Percentiles rank a stretch among this genome's conserved stretches.
Conservation (phyloP, 1,284 basidiomycete genomes). For the Ustilago xerochloae region DNA sequence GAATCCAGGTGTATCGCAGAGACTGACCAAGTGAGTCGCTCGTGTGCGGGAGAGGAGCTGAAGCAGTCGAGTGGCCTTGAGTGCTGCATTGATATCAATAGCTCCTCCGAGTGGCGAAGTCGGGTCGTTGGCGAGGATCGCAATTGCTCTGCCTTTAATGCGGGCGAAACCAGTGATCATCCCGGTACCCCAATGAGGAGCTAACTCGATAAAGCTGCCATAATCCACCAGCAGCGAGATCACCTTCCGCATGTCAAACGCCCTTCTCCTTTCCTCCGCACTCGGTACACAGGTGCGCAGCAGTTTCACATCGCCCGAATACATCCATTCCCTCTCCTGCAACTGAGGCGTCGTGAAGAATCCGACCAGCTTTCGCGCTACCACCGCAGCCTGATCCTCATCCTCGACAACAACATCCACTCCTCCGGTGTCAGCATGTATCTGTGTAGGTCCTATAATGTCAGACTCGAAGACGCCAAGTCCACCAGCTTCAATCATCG, state of each 20-base stretch:
- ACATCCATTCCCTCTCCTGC: slow-evolving; percentile 13
- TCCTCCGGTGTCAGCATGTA: slow-evolving; percentile 45
- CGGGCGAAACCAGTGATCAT: slow-evolving; percentile 49
- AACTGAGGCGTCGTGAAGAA: slow-evolving; percentile 37
- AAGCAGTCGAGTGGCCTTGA: slow-evolving; percentile 51
- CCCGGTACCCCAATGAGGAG: slow-evolving; percentile 30
- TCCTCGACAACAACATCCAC: slow-evolving; percentile 43
- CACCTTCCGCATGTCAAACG: slow-evolving; percentile 47
- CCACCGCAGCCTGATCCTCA: slow-evolving; percentile 32
- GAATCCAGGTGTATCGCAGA: slow-evolving; percentile 59
- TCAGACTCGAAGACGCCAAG: slow-evolving; percentile 43
- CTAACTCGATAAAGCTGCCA: slow-evolving; percentile 43
- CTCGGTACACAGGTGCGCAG: slow-evolving; percentile 40
- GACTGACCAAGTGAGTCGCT: slow-evolving; percentile 32
- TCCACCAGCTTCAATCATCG: slow-evolving; percentile 57
- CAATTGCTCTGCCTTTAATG: slow-evolving; percentile 35
- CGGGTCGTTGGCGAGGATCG: slow-evolving; percentile 47
- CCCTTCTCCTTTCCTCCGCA: slow-evolving; percentile 27
- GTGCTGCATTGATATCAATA: slow-evolving; percentile 45
- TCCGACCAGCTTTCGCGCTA: slow-evolving; percentile 26
- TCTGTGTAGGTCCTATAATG: slow-evolving; percentile 33
- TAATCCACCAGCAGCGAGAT: slow-evolving; percentile 50
- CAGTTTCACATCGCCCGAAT: slow-evolving; percentile 17
- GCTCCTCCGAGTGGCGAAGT: slow-evolving; percentile 47
- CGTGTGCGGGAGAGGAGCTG: slow-evolving; percentile 41